Evolutionary conservation across 768 basidiomycete species (phyloP).

Genomic region (Lactarius hatsudake): DNA sequence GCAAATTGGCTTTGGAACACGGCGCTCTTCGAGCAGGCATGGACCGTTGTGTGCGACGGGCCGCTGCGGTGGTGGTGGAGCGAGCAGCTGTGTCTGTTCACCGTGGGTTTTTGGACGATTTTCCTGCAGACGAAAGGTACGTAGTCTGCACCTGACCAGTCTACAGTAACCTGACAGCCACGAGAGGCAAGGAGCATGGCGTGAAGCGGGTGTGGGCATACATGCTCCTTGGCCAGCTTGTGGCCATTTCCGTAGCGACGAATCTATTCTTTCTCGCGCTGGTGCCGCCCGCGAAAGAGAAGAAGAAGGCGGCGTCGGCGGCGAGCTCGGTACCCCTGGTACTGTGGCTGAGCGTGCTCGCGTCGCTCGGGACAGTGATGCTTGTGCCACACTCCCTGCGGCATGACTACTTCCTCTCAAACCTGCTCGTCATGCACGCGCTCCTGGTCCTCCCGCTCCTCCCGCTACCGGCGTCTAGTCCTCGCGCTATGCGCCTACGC

Average conservation of each 20-base stretch:
- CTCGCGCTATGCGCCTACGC: constrained; percentile 25
- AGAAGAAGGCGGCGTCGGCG: not conserved
- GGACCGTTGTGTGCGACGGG: constrained; percentile 39
- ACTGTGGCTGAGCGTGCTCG: constrained; percentile 44
- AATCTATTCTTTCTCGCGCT: constrained; percentile 60
- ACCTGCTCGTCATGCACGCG: constrained; percentile 60
- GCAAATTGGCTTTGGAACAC: constrained; percentile 54
- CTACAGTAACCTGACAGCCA: too few species aligned
- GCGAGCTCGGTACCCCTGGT: constrained; percentile 26
- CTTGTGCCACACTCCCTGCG: constrained; percentile 43
- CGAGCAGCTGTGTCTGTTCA: constrained; percentile 60
- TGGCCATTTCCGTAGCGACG: constrained; percentile 65
- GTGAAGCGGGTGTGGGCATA: constrained; percentile 60
- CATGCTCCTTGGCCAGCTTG: constrained; percentile 70
- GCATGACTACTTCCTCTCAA: constrained; percentile 48
- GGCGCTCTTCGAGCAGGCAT: constrained; percentile 59
- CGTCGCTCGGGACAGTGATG: constrained; percentile 46
- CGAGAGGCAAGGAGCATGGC: constrained; percentile 37
- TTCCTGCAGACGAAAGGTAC: constrained; percentile 53
- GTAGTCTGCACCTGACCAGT: constrained; percentile 15
- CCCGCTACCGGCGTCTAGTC: constrained; percentile 17
- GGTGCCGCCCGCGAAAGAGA: not conserved
- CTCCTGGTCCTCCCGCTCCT: constrained; percentile 55
- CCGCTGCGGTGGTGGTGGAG: constrained; percentile 68
- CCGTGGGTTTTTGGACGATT: constrained; percentile 54